Evolutionary conservation across 768 basidiomycete species (phyloP).

Genomic region (Suillus hirtellus): DNA sequence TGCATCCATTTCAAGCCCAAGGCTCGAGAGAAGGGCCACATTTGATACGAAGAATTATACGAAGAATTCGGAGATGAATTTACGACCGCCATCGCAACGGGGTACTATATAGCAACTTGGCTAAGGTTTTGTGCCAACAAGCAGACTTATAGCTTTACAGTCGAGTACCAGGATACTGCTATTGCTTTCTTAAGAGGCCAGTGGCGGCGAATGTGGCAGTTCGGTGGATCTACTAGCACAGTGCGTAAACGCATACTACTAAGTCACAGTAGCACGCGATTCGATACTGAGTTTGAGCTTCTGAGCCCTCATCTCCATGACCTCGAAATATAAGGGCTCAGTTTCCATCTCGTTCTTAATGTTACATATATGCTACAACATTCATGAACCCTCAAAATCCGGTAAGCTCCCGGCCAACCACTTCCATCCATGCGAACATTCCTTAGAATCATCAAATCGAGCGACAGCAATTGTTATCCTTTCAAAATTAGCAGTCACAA

Average conservation of each 20-base stretch:
- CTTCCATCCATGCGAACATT: neutral
- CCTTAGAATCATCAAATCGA: neutral
- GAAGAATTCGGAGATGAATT: no score
- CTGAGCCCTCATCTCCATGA: no score
- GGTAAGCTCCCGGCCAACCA: neutral
- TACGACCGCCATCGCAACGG: no score
- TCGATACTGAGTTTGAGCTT: neutral
- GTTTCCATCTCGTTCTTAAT: neutral
- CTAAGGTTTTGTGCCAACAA: no score
- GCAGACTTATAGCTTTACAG: no score
- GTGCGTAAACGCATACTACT: neutral
- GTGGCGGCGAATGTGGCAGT: neutral
- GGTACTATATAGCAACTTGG: no score
- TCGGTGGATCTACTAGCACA: neutral
- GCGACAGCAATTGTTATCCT: neutral
- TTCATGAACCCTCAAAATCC: neutral
- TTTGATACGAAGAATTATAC: no score
- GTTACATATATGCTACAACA: conserved; percentile 2
- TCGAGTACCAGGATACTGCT: neutral
- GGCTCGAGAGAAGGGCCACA: no score
- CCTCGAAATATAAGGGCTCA: neutral
- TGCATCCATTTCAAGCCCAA: no score
- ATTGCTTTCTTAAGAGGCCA: neutral
- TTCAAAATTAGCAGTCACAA: conserved; percentile 1
- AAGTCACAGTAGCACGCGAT: neutral